Conservation (phyloP, 2,329 filamentous ascomycete genomes). For the Pseudogymnoascus sp. region DNA sequence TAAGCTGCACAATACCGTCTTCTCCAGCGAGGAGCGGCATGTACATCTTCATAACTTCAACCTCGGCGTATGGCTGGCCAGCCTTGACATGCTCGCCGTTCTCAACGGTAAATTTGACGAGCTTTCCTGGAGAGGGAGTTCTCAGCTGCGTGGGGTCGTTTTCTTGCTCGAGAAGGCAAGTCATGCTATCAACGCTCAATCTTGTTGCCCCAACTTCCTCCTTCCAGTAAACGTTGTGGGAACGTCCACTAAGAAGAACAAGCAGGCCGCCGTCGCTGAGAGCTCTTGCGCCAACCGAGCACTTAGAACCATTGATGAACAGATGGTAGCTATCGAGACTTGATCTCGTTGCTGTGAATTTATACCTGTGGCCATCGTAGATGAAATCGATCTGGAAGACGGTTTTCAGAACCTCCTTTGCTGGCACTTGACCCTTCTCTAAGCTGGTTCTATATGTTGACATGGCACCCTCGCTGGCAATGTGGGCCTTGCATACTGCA, state of each 20-base stretch:
- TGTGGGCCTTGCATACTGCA: slow-evolving; percentile 88
- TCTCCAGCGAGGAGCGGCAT: slow-evolving; percentile 95
- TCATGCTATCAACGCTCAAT: slow-evolving; percentile 95
- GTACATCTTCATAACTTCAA: slow-evolving; percentile 99
- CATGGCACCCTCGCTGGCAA: slow-evolving; percentile 84
- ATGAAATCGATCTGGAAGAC: slow-evolving; percentile 98
- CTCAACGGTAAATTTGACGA: slow-evolving; percentile 95
- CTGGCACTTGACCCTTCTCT: slow-evolving; percentile 94
- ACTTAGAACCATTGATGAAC: slow-evolving; percentile 98
- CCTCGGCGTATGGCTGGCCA: slow-evolving; percentile 88
- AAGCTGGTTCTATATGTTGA: slow-evolving; percentile 78
- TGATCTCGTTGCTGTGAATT: slow-evolving; percentile 92
- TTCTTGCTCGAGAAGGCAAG: slow-evolving; percentile 93
- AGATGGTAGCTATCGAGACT: slow-evolving; percentile 91
- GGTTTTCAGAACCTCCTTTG: slow-evolving; percentile 94
- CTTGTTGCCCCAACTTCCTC: slow-evolving; percentile 95
- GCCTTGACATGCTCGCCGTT: slow-evolving; percentile 89
- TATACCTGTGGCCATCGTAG: slow-evolving; percentile 93
- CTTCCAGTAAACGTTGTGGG: slow-evolving; percentile 99
- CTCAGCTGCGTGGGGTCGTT: slow-evolving; percentile 97
- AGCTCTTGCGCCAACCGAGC: slow-evolving; percentile 82
- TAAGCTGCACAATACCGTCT: slow-evolving; percentile 91
- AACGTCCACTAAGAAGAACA: slow-evolving; percentile 81
- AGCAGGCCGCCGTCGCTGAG: slow-evolving; percentile 90
- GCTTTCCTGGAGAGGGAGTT: slow-evolving; percentile 89